These are phyloP conservation scores for Tolypocladium sp. DNA, from an alignment of 2,329 filamentous ascomycete genomes.

Conservation along the genomic window DNA sequence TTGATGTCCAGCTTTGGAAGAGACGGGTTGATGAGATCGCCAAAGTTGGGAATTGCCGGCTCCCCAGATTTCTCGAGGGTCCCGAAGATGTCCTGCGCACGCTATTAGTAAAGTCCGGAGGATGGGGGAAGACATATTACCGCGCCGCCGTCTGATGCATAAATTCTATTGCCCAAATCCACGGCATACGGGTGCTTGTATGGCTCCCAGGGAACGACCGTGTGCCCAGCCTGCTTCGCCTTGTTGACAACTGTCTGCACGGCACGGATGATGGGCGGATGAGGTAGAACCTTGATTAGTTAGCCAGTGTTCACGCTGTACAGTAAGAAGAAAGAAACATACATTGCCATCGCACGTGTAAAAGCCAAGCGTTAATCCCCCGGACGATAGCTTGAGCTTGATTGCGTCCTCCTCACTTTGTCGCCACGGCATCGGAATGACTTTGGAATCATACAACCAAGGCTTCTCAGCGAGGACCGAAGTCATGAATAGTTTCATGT, in stretches of 20 bases:
- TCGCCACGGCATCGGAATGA: conserved; percentile 26
- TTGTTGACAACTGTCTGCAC: conserved; percentile 15
- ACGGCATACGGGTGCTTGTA: conserved; percentile 16
- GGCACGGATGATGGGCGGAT: conserved; percentile 5
- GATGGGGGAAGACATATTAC: conserved; percentile 7
- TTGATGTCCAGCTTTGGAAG: conserved; percentile 15
- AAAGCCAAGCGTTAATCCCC: conserved; percentile 19
- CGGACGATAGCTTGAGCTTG: conserved; percentile 11
- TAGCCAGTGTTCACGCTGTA: background rate
- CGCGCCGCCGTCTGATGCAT: conserved; percentile 18
- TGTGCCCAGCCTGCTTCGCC: conserved; percentile 17
- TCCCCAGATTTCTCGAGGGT: conserved; percentile 22
- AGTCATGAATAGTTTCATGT: conserved; percentile 11
- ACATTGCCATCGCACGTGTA: conserved; percentile 17
- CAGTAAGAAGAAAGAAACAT: background rate
- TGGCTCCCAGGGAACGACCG: conserved; percentile 19
- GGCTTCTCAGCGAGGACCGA: conserved; percentile 21
- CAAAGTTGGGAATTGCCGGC: conserved; percentile 24
- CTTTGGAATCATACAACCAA: conserved; percentile 26
- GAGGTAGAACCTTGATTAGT: background rate
- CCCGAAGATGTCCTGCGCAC: conserved; percentile 15
- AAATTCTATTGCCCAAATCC: conserved; percentile 15
- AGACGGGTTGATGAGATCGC: conserved; percentile 7
- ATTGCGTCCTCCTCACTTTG: conserved; percentile 14
- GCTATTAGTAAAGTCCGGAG: background rate